Conservation (phyloP, 2,329 filamentous ascomycete species). For the Bipolaris bicolor region DNA sequence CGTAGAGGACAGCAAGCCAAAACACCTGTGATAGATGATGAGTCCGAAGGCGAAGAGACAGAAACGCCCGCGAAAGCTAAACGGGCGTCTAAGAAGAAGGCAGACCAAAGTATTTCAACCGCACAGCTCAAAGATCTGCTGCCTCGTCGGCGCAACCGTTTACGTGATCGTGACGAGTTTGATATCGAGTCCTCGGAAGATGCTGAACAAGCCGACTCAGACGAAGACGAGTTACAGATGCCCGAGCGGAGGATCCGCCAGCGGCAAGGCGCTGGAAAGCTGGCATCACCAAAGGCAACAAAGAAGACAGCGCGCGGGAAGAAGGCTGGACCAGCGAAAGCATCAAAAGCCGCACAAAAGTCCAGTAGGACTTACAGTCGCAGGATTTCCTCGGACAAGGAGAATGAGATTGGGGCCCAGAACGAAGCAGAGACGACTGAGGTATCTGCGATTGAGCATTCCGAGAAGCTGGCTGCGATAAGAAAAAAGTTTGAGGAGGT, state of each 20-base stretch:
- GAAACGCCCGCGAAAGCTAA: slow-evolving; percentile 32
- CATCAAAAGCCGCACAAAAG: slow-evolving; percentile 28
- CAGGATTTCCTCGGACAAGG: slow-evolving; percentile 51
- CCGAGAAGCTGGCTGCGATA: slow-evolving; percentile 51
- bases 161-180: slow-evolving; percentile 46
- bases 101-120: slow-evolving; percentile 49
- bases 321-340: slow-evolving; percentile 26
- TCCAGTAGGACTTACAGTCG: slow-evolving; percentile 43
- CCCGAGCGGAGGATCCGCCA: slow-evolving; percentile 31
- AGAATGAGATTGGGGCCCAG: slow-evolving; percentile 44
- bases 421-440: slow-evolving; percentile 36
- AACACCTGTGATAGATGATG: slow-evolving; percentile 26
- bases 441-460: slow-evolving; percentile 34
- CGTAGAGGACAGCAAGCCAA: slow-evolving; percentile 24
- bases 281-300: slow-evolving; percentile 29
- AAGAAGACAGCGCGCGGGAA: slow-evolving; percentile 36
- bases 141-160: slow-evolving; percentile 49
- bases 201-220: slow-evolving; percentile 41
- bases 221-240: slow-evolving; percentile 52
- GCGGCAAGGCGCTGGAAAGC: slow-evolving; percentile 23
- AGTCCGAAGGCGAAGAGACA: slow-evolving; percentile 33
- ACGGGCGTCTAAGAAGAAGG: slow-evolving; percentile 27
- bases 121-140: slow-evolving; percentile 54
- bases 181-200: slow-evolving; percentile 50
- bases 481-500: slow-evolving; percentile 58